Evolutionary conservation across 1,284 basidiomycete genomes (phyloP).

Genomic region (Ustilago cynodontis): DNA sequence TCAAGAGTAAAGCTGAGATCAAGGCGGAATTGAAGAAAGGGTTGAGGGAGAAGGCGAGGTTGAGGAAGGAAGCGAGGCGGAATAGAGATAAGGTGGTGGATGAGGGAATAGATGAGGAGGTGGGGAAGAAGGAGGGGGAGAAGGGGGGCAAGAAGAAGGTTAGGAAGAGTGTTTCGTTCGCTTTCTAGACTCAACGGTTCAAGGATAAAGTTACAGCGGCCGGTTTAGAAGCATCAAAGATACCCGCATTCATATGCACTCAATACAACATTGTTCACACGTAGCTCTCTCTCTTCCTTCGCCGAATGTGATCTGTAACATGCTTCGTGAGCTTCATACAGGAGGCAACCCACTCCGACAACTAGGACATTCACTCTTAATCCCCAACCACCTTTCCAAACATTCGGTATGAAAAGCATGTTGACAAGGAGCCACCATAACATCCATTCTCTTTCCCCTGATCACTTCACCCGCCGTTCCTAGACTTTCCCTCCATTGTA

Average conservation of each 20-base stretch:
- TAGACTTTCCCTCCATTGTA: constrained; percentile 19
- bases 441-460: constrained; percentile 30
- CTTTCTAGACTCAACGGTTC: constrained; percentile 9
- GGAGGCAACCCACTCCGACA: constrained; percentile 34
- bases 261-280: not conserved
- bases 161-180: constrained; percentile 45
- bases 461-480: constrained; percentile 11
- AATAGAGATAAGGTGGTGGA: not conserved
- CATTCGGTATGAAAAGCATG: constrained; percentile 51
- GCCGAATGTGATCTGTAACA: not conserved
- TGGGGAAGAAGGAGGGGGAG: not conserved
- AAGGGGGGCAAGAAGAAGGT: constrained; percentile 9
- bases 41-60: constrained; percentile 28
- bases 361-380: constrained; percentile 54
- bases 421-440: constrained; percentile 47
- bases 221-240: not conserved
- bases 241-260: not conserved
- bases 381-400: constrained; percentile 45
- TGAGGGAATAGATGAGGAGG: not conserved
- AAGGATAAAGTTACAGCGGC: not conserved
- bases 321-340: constrained; percentile 9
- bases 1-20: constrained; percentile 45
- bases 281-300: not conserved
- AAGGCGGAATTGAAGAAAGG: constrained; percentile 36
- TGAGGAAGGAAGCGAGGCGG: constrained; percentile 34